These are phyloP conservation scores for Blastobotrys aristatus DNA, from an alignment of 1,139 yeast species.

Conservation along the genomic window DNA sequence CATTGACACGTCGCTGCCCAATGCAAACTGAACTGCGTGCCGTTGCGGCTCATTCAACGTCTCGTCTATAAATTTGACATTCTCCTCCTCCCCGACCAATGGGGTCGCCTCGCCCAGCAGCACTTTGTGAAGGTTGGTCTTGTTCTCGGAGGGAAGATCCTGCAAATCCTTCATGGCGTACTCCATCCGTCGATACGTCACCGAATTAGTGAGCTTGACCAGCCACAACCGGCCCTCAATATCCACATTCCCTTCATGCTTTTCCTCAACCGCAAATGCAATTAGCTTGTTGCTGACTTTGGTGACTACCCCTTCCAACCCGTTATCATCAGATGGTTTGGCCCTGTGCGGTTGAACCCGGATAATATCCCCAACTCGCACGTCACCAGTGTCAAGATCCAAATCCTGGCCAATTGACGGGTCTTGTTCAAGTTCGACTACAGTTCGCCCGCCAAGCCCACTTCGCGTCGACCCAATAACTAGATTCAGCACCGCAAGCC, in stretches of 20 bases:
- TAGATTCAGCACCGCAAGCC: conserved; percentile 71
- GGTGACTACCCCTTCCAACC: conserved; percentile 58
- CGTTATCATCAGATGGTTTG: conserved; percentile 25
- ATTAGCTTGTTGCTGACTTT: conserved; percentile 45
- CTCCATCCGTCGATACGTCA: conserved; percentile 66
- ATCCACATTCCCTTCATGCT: conserved; percentile 33
- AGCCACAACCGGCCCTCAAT: conserved; percentile 36
- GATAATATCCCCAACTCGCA: conserved; percentile 71
- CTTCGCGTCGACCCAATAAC: conserved; percentile 56
- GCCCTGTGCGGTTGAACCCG: conserved; percentile 28
- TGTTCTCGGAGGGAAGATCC: conserved; percentile 11
- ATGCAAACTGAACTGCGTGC: conserved; percentile 50
- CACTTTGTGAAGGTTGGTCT: conserved; percentile 7
- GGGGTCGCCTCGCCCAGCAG: conserved; percentile 11
- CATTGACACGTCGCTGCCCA: conserved; percentile 48
- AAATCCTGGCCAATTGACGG: conserved; percentile 43
- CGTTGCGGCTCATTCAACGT: conserved; percentile 69
- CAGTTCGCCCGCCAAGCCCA: conserved; percentile 74
- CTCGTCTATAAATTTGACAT: conserved; percentile 43
- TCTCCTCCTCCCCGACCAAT: conserved; percentile 14
- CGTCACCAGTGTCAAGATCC: conserved; percentile 49
- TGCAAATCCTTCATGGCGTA: conserved; percentile 57
- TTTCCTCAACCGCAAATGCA: conserved; percentile 58
- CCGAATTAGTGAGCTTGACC: conserved; percentile 37
- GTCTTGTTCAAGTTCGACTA: conserved; percentile 63